Evolutionary conservation across 225 moss, liverwort and hornwort species (phyloP).

Genomic region (Physcomitrium patens): DNA sequence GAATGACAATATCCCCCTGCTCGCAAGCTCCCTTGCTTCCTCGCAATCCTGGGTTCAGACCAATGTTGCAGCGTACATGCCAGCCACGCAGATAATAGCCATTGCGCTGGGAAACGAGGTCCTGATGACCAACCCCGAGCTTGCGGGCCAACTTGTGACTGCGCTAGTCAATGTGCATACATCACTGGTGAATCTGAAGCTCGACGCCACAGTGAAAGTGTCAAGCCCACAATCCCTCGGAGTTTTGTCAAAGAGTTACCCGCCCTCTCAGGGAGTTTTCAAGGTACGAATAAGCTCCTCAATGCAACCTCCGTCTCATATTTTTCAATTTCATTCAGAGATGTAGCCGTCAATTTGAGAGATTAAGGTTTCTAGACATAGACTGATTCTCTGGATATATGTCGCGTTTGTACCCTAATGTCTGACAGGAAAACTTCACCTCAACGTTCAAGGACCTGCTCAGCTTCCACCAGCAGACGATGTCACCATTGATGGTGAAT

Average conservation of each 20-base stretch:
- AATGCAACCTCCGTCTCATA: not conserved
- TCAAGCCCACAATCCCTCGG: constrained; percentile 54
- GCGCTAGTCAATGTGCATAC: constrained; percentile 54
- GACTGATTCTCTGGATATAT: not conserved
- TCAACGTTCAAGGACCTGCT: constrained; percentile 35
- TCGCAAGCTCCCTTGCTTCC: constrained; percentile 40
- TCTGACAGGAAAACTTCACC: constrained; percentile 30
- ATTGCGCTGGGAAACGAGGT: constrained; percentile 64
- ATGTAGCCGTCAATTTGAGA: not conserved
- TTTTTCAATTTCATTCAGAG: not conserved
- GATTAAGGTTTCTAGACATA: not conserved
- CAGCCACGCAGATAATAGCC: constrained; percentile 47
- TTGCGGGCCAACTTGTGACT: constrained; percentile 38
- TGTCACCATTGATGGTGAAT: constrained; percentile 54
- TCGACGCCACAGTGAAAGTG: constrained; percentile 40
- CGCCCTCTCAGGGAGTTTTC: constrained; percentile 53
- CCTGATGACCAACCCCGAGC: constrained; percentile 32
- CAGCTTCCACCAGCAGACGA: constrained; percentile 51
- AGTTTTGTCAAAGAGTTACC: constrained; percentile 46
- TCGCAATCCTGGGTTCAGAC: constrained; percentile 45
- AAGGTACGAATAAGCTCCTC: constrained; percentile 8
- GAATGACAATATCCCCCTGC: constrained; percentile 38
- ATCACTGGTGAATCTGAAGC: constrained; percentile 43
- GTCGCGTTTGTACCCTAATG: constrained; percentile 4
- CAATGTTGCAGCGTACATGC: constrained; percentile 47